phyloP scores from a whole-genome alignment of 2,329 filamentous ascomycete species.

The Fusarium redolens region DNA sequence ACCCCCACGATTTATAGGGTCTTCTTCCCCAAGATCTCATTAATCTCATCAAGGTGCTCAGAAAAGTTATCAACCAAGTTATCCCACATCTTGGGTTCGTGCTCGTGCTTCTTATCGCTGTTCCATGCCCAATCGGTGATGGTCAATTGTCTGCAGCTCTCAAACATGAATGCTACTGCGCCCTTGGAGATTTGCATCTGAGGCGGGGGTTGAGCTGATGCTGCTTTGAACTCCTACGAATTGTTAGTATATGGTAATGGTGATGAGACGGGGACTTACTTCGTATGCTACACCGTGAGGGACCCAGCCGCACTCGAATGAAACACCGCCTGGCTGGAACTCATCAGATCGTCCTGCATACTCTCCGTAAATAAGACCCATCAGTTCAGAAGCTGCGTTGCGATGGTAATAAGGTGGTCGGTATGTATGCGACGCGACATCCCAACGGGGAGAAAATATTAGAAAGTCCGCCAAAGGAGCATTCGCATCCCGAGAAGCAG shows the following conservation, averaged over 20 bases:
- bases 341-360: conserved; percentile 44
- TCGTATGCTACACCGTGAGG: conserved; percentile 38
- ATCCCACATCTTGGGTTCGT: conserved; percentile 45
- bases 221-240: conserved; percentile 35
- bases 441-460: conserved; percentile 75
- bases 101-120: conserved; percentile 42
- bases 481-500: conserved; percentile 63
- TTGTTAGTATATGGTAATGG: neutral
- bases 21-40: conserved; percentile 25
- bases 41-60: conserved; percentile 34
- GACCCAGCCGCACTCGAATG: conserved; percentile 30
- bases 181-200: conserved; percentile 41
- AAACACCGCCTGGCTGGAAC: conserved; percentile 35
- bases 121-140: conserved; percentile 43
- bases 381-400: conserved; percentile 67
- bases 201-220: conserved; percentile 30
- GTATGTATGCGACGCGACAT: conserved; percentile 71
- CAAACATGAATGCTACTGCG: conserved; percentile 42
- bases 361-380: conserved; percentile 61
- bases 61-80: conserved; percentile 42
- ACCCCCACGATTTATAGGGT: neutral
- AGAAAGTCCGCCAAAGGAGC: conserved; percentile 72
- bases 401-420: conserved; percentile 74
- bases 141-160: conserved; percentile 41
- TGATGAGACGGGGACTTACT: neutral